Conservation (phyloP, 2,329 filamentous ascomycete genomes). For the Lecanicillium sp. region DNA sequence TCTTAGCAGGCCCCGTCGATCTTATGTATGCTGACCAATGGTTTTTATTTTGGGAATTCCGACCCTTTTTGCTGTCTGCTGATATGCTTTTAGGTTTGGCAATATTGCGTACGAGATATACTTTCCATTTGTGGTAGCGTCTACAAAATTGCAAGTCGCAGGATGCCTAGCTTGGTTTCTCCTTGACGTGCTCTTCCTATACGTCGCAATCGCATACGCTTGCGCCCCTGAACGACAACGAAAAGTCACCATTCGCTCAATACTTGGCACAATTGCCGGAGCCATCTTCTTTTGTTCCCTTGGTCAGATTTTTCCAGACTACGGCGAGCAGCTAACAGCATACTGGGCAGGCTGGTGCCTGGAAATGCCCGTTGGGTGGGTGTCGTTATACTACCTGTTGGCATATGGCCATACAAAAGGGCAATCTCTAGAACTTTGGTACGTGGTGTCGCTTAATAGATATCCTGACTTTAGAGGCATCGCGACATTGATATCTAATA, state of each 20-base stretch:
- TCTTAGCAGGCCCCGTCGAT: constrained; percentile 5
- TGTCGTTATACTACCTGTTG: background rate
- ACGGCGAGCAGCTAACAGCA: constrained; percentile 6
- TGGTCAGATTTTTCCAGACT: constrained; percentile 2
- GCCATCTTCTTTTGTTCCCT: background rate
- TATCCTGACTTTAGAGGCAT: no score
- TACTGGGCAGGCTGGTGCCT: constrained; percentile 7
- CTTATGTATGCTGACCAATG: background rate
- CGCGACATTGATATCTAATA: no score
- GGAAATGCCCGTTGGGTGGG: constrained; percentile 4
- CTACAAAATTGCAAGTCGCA: background rate
- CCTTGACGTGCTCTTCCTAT: constrained; percentile 4
- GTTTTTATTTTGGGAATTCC: background rate
- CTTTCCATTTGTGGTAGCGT: constrained; percentile 4
- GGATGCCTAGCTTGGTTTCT: constrained; percentile 6
- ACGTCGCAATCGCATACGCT: constrained; percentile 1
- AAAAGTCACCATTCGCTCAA: background rate
- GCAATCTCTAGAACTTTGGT: constrained; percentile 6
- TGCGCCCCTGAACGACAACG: background rate
- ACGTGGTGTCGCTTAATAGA: no score
- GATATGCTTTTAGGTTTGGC: constrained; percentile 3
- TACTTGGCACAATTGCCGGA: background rate
- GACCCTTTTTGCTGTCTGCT: background rate
- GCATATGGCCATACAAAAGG: constrained; percentile 2
- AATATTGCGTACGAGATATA: constrained; percentile 7